Percentiles rank a stretch among this genome's conserved stretches.
phyloP scores from a whole-genome alignment of 2,329 filamentous ascomycete species.

The Cercospora canescens region DNA sequence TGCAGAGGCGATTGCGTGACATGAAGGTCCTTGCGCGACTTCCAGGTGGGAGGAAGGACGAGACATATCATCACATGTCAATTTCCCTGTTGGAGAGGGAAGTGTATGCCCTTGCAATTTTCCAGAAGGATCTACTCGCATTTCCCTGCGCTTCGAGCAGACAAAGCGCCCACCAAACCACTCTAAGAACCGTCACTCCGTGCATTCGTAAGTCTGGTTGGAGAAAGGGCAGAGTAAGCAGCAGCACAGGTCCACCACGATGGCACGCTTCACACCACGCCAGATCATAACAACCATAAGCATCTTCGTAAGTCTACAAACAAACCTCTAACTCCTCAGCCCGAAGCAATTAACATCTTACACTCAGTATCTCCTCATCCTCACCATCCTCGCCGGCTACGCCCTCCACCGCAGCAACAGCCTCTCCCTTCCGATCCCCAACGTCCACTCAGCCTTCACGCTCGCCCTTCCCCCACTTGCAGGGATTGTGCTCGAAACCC shows the following conservation, averaged over 20 bases:
- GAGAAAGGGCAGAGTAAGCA: background rate
- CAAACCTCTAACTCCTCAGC: background rate
- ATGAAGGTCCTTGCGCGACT: background rate
- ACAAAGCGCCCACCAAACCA: background rate
- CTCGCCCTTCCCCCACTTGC: constrained; percentile 45
- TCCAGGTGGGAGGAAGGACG: background rate
- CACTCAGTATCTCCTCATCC: constrained; percentile 42
- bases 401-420: constrained; percentile 33
- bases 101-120: too few species aligned
- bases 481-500: constrained; percentile 44
- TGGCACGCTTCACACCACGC: constrained; percentile 35
- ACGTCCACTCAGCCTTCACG: constrained; percentile 42
- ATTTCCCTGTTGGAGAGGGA: too few species aligned
- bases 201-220: background rate
- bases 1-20: background rate
- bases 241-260: background rate
- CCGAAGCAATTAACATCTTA: background rate
- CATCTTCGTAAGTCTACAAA: constrained; percentile 33
- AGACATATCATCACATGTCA: background rate
- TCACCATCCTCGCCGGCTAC: constrained; percentile 43
- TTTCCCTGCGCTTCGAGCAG: background rate
- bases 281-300: constrained; percentile 42
- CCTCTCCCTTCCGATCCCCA: constrained; percentile 45
- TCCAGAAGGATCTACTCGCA: background rate
- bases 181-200: too few species aligned